Base-by-base conservation (phyloP, 2,329 filamentous ascomycete species). In the Diplocarpon rosae region DNA sequence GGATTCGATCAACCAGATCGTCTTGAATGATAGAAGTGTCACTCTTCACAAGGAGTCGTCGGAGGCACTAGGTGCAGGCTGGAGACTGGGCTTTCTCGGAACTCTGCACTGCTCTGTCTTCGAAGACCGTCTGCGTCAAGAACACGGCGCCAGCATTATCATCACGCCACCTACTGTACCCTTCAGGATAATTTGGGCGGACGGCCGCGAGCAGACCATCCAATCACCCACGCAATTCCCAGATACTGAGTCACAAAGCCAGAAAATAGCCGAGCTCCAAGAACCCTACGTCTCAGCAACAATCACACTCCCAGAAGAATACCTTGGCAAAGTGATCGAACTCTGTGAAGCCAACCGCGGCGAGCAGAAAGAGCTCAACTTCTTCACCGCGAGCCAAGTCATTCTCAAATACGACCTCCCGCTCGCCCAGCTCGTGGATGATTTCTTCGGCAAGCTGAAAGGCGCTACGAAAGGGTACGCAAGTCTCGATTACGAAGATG, bases 31-130 rank as follows among this genome's bases (percentile, higher is more conserved):
- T 63, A 80, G 92, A 47, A 95, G 88, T 61, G 86, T 98, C 28
- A 95, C 88, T 2, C 70, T 96, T 37, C 84, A 89, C 56, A 96
- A 96, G 62, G 92, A 96, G 61, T 86, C 85, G 20, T 95, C 89
- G 0, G 88, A 96, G 59, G 92, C 92, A 0, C 71, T 98, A 0
- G 92, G 92, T 1, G 85, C 90, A 1, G 92, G 92, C 2, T 98
- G 92, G 83, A 80, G 92, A 37, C 69, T 98, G 10, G 92, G 92
- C 0, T 98, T 98, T 60, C 67, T 98, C 3, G 92, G 92, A n/a
- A 96, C 89, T 11, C 69, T 98, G 38, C 92, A 98, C 63, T 96
- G 92, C 66, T 96, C 89, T n/a, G 92, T 98, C 4, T 98, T 98
- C 57, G 89, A 98, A 65, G 92, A 98, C 64, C 84, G 92, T 1